Evolutionary conservation across 2,329 filamentous ascomycete genomes (phyloP), one percentile per base, ranked within the genome.

Genomic region (Periconia digitata): DNA sequence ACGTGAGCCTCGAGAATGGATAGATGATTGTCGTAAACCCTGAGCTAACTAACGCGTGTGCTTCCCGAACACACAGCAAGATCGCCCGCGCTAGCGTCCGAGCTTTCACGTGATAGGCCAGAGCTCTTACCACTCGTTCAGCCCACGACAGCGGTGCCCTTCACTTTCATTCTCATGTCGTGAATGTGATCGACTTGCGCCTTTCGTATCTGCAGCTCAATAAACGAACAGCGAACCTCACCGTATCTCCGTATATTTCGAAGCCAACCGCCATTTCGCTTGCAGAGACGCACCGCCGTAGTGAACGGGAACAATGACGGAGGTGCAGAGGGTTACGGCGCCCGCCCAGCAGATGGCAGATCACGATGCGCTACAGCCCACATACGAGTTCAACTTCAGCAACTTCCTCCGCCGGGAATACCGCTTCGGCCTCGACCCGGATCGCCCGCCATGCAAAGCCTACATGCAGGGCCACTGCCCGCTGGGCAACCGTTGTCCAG

Each of bases 391-490:
- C 78, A 83, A 83, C 71, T 96, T 96, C 79, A 86, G 84, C 24
- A 87, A 90, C 40, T 96, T 95, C 75, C 84, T 96, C 32, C 86
- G 86, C 57, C 79, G 85, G 53, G 91, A 88, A 58, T 91, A 94
- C 73, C 85, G 90, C 54, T 92, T 95, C 73, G 88, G 89, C 55
- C 85, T 96, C 43, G 84, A 89, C 18, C 82, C 87, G 32, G 60
- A 71, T 40, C 72, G 75, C 0, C 90, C 92, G 37, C 79, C 89
- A 67, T 97, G 94, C 78, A 90, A 89, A 67, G 86, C 91, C 51
- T 96, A 90, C 76, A 80, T 88, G 51, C 83, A 90, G 53, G 91
- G 90, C 36, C 87, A 92, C 74, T 97, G 94, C 67, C 90, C 92
- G 0, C 81, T 92, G 54, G 92, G 92, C 34, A 85, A 87, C 53